Base-by-base conservation (phyloP, 2,329 filamentous ascomycete species). In the Talaromyces sp. region DNA sequence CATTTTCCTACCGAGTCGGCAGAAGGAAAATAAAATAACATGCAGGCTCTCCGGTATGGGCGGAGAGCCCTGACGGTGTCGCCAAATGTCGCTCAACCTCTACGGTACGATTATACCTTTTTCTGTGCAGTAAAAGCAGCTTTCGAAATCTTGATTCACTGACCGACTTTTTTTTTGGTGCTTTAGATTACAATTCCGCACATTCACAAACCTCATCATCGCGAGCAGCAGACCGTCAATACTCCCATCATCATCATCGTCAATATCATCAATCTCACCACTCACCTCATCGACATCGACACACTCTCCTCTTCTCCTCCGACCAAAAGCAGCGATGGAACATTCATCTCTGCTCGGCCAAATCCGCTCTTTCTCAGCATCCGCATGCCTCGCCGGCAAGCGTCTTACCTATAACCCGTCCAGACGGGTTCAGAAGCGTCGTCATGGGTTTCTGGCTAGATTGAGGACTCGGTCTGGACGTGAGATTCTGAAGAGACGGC, bases 371-470 rank as follows among this genome's bases (percentile, higher is more conserved):
- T 79, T 81, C 70, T 80, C 79, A 4, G 72, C 77, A 17, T 75
- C 77, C 57, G 72, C 77, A 7, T 69, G 71, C 2, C 72, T 80
- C 6, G 74, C 69, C 52, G 77, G 69, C 27, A 75, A 73, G 55
- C 78, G 85, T 64, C 74, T 81, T 60, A 87, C 85, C 48, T 87
- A 79, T 67, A 82, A 83, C 59, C 84, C 84, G 10, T 85, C 81
- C 56, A 82, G 86, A 63, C 69, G 80, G 51, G 82, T 86, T 48
- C 78, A 85, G 69, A 88, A 87, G 75, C 77, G 85, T 63, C 78
- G 85, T 66, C 82, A 85, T 73, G 85, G 85, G 2, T 87, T 85
- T 67, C 68, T 87, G 62, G 74, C 80, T 10, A 72, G 85, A 66
- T 64, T 85, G 62, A 76, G 76, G 67, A 78, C 77, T 24, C 78